Percentiles rank a stretch among this genome's conserved stretches.
These are phyloP conservation scores for Xylariaceae sp. DNA, from an alignment of 2,329 filamentous ascomycete genomes.

Conservation along the genomic window DNA sequence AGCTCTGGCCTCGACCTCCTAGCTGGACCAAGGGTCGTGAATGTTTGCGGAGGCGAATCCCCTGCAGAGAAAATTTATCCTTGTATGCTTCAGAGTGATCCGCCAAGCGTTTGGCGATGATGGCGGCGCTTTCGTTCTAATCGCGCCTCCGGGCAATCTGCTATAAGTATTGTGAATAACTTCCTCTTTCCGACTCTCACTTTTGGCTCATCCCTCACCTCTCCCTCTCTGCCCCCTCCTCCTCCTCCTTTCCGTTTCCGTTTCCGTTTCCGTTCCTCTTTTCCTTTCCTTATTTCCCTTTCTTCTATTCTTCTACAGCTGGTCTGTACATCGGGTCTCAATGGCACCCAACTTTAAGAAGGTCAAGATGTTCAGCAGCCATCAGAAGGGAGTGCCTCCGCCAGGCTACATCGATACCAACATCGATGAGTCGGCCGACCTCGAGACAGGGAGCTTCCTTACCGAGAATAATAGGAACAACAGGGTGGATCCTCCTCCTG, in stretches of 20 bases:
- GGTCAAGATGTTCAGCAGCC: constrained; percentile 25
- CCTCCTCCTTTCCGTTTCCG: constrained; percentile 8
- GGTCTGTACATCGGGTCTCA: constrained; percentile 22
- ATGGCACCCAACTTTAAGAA: constrained; percentile 30
- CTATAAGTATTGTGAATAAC: constrained; percentile 18
- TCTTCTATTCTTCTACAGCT: constrained; percentile 22
- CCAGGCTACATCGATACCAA: constrained; percentile 18
- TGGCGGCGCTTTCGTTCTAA: constrained; percentile 9
- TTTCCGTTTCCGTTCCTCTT: constrained; percentile 9
- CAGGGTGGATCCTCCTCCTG: constrained; percentile 7
- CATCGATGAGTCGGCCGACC: constrained; percentile 20
- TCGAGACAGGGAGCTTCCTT: constrained; percentile 28
- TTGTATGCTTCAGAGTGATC: constrained; percentile 15
- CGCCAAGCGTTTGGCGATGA: constrained; percentile 21
- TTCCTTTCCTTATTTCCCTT: constrained; percentile 9
- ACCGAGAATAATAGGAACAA: constrained; percentile 24
- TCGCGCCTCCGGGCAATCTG: constrained; percentile 4
- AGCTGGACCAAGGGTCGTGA: neutral
- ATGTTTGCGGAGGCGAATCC: constrained; percentile 11
- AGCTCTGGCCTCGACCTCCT: neutral
- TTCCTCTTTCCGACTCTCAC: constrained; percentile 2
- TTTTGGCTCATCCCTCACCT: constrained; percentile 8
- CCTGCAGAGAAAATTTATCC: constrained; percentile 9
- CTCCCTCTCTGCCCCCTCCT: constrained; percentile 5
- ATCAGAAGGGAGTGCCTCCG: constrained; percentile 15